Conservation (phyloP, 345 rosid genomes). For the Cardamine chenopodiifolia region DNA sequence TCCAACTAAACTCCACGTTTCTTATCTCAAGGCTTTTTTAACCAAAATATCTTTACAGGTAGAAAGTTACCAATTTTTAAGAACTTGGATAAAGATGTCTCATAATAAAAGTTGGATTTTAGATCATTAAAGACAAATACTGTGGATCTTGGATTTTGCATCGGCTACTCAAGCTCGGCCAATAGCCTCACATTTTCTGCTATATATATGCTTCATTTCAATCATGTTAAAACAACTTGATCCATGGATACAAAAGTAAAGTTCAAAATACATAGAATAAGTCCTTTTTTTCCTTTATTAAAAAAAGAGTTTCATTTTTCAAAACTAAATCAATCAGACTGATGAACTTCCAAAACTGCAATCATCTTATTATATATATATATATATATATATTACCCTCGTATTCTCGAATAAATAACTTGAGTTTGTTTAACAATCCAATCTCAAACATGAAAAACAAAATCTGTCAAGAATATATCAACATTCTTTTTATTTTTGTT, state of each 20-base stretch:
- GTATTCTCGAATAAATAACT: too few species aligned
- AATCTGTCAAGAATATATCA: neutral
- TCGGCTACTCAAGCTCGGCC: constrained; percentile 15
- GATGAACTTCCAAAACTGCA: neutral
- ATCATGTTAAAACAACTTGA: neutral
- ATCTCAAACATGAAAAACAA: neutral
- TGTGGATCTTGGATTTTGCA: constrained; percentile 7
- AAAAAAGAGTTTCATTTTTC: neutral
- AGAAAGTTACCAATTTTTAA: constrained; percentile 14
- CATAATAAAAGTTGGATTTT: constrained; percentile 24
- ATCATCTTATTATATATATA: neutral
- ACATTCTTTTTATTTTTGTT: neutral
- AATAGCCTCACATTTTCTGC: neutral
- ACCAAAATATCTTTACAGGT: constrained; percentile 30
- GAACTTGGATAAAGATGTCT: constrained; percentile 31
- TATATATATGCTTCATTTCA: neutral
- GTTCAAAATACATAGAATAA: constrained; percentile 3
- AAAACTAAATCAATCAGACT: neutral
- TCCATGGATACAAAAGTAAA: neutral
- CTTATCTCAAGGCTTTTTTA: constrained; percentile 18
- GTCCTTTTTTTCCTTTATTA: too few species aligned
- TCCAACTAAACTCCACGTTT: constrained; percentile 42
- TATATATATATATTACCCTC: too few species aligned
- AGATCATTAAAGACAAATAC: constrained; percentile 20
- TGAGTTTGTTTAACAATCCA: neutral